Percentiles rank a stretch among this genome's conserved stretches.
phyloP scores from a whole-genome alignment of 257 asterid species.

The Nyctanthes arbortristis region DNA sequence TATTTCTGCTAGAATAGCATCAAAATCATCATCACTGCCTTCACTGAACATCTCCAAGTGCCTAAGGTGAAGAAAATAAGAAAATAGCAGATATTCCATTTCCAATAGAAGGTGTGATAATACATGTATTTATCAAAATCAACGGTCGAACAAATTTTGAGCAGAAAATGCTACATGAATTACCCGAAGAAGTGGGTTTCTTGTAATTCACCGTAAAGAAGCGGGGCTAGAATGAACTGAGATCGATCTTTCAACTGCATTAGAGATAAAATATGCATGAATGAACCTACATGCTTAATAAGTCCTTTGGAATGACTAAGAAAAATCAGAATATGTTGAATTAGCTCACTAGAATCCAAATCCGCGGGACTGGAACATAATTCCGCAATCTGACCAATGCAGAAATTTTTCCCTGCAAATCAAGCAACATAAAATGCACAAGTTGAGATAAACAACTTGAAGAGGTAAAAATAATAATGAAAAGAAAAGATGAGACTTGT shows the following conservation, averaged over 20 bases:
- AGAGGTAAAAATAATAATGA: neutral
- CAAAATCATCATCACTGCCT: slow-evolving; percentile 77
- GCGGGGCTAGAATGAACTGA: slow-evolving; percentile 68
- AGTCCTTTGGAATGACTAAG: slow-evolving; percentile 86
- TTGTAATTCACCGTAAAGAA: slow-evolving; percentile 63
- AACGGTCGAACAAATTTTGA: neutral
- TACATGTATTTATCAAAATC: neutral
- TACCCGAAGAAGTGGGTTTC: slow-evolving; percentile 76
- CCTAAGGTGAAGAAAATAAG: slow-evolving; percentile 39
- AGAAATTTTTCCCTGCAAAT: slow-evolving; percentile 82
- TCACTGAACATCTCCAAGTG: slow-evolving; percentile 56
- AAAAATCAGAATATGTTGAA: slow-evolving; percentile 72
- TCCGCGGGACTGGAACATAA: slow-evolving; percentile 54
- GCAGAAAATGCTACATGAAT: slow-evolving; percentile 10
- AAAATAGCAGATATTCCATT: slow-evolving; percentile 2
- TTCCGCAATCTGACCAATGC: slow-evolving; percentile 78
- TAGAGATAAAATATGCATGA: slow-evolving; percentile 84
- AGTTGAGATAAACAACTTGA: slow-evolving; percentile 12
- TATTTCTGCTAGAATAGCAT: slow-evolving; percentile 87
- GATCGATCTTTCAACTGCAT: slow-evolving; percentile 65
- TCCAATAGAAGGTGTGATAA: neutral
- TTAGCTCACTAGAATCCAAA: slow-evolving; percentile 59
- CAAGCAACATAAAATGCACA: slow-evolving; percentile 17
- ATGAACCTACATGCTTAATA: slow-evolving; percentile 75
- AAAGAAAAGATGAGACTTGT: slow-evolving; percentile 1